A percentile compares a stretch with the other conserved stretches of the same genome.
Evolutionary conservation across 306 rosid genomes (phyloP).

Genomic region (Cicer bijugum): DNA sequence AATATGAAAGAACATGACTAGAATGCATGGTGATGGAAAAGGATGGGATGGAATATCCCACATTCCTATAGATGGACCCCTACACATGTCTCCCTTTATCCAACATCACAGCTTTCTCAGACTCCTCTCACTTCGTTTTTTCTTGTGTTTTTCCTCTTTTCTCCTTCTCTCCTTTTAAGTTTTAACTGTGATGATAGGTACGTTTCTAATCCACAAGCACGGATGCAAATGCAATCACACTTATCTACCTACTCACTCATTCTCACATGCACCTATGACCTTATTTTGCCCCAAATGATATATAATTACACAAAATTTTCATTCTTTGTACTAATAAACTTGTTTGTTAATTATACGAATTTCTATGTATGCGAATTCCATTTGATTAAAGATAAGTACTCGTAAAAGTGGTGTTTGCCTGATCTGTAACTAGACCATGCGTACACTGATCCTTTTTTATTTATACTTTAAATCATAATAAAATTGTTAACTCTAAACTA

Average conservation of each 20-base stretch:
- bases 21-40: slow-evolving; percentile 53
- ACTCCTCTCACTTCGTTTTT: slow-evolving; percentile 41
- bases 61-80: slow-evolving; percentile 65
- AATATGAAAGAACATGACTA: slow-evolving; percentile 44
- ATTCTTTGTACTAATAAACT: background rate
- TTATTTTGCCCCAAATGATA: background rate
- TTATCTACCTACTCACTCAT: slow-evolving; percentile 20
- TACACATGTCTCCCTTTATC: slow-evolving; percentile 66
- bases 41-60: slow-evolving; percentile 47
- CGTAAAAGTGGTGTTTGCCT: background rate
- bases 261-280: background rate
- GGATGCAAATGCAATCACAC: slow-evolving; percentile 34
- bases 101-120: slow-evolving; percentile 63
- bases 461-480: too few relatives aligned
- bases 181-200: slow-evolving; percentile 20
- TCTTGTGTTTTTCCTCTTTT: slow-evolving; percentile 11
- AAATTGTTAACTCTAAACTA: too few relatives aligned
- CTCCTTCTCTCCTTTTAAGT: slow-evolving; percentile 6
- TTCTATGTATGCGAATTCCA: background rate
- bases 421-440: background rate
- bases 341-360: background rate
- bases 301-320: background rate
- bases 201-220: slow-evolving; percentile 43
- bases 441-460: too few relatives aligned
- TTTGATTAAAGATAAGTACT: background rate